These are phyloP conservation scores for Metarhizium rileyi DNA, from an alignment of 2,329 filamentous ascomycete genomes.

Conservation along the genomic window DNA sequence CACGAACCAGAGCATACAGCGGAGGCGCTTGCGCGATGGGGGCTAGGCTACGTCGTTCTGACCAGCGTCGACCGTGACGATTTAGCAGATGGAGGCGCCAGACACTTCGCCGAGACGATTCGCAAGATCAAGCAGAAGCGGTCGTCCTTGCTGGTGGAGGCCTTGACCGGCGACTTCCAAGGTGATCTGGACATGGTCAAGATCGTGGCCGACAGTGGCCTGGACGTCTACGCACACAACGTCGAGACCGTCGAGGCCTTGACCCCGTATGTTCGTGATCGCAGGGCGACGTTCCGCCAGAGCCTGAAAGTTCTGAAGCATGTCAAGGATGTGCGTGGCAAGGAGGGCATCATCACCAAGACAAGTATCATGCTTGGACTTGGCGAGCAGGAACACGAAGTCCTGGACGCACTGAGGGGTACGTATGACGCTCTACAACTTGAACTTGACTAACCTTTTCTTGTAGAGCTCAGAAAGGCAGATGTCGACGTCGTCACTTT, in stretches of 20 bases:
- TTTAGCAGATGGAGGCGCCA: constrained; percentile 75
- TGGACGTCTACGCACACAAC: constrained; percentile 97
- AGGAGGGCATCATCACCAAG: constrained; percentile 82
- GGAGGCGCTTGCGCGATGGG: constrained; percentile 87
- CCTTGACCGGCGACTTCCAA: constrained; percentile 76
- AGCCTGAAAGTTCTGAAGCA: constrained; percentile 69
- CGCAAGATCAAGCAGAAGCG: constrained; percentile 83
- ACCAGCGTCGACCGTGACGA: constrained; percentile 94
- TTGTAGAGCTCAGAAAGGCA: constrained; percentile 61
- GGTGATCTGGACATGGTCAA: constrained; percentile 82
- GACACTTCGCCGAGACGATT: constrained; percentile 89
- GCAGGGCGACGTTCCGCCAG: constrained; percentile 81
- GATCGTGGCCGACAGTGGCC: constrained; percentile 73
- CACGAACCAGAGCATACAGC: constrained; percentile 97
- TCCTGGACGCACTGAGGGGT: constrained; percentile 69
- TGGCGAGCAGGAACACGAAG: constrained; percentile 81
- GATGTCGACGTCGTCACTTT: constrained; percentile 95
- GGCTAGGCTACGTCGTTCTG: constrained; percentile 88
- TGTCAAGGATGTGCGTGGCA: constrained; percentile 64
- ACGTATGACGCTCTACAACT: constrained; percentile 13
- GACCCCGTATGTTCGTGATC: constrained; percentile 82
- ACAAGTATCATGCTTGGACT: constrained; percentile 95
- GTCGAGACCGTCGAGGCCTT: constrained; percentile 89
- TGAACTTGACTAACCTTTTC: background rate
- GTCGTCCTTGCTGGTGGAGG: constrained; percentile 69